A percentile compares a stretch with the other conserved stretches of the same genome.
phyloP scores from a whole-genome alignment of 805 yeast genomes.

The Cyberlindnera galapagoensis region DNA sequence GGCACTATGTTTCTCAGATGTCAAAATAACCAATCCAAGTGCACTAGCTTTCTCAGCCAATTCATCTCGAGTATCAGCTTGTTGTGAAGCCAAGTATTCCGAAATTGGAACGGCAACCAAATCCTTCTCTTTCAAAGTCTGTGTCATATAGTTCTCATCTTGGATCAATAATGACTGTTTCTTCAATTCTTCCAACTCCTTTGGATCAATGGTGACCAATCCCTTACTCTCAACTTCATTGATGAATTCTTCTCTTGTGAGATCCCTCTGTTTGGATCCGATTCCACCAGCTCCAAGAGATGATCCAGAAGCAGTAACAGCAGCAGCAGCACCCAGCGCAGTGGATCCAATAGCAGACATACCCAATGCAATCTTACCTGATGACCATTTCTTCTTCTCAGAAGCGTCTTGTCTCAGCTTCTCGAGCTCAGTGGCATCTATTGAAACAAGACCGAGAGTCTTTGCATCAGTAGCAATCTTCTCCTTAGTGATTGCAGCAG shows the following conservation, averaged over 20 bases:
- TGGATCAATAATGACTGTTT: slow-evolving; percentile 2
- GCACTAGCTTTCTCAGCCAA: too few species aligned
- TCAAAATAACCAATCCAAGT: too few species aligned
- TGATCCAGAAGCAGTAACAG: background rate
- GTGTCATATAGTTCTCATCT: background rate
- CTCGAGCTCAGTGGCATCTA: slow-evolving; percentile 3
- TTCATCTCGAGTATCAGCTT: too few species aligned
- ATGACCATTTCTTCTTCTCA: slow-evolving; percentile 1
- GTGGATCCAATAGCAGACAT: slow-evolving; percentile 7
- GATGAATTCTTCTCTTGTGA: slow-evolving; percentile 13
- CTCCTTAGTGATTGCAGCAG: slow-evolving; percentile 7
- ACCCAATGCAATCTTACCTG: slow-evolving; percentile 2
- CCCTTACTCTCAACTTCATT: slow-evolving; percentile 14
- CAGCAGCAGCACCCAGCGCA: background rate
- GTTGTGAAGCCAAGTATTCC: slow-evolving; percentile 2
- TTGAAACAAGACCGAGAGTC: slow-evolving; percentile 28
- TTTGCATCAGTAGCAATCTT: slow-evolving; percentile 9
- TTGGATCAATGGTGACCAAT: slow-evolving; percentile 12
- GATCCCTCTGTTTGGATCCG: background rate
- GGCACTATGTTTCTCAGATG: too few species aligned
- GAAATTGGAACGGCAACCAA: slow-evolving; percentile 6
- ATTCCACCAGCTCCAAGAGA: too few species aligned
- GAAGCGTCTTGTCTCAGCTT: slow-evolving; percentile 4
- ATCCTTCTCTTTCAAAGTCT: background rate
- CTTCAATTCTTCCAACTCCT: slow-evolving; percentile 10